phyloP scores from a whole-genome alignment of 371 early-diverging fungal genomes.

The Mucor plumbeus region DNA sequence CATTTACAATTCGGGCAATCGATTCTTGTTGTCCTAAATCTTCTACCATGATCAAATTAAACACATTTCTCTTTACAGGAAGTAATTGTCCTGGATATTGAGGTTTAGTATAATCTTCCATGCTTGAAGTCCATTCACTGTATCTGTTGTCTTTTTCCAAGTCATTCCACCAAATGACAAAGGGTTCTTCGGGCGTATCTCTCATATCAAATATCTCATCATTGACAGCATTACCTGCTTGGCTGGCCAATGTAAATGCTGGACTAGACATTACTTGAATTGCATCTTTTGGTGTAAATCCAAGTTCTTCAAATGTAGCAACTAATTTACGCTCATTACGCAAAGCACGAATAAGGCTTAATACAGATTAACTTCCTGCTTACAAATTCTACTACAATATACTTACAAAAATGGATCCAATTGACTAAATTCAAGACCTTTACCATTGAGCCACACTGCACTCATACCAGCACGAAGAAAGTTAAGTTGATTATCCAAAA shows the following conservation, averaged over 20 bases:
- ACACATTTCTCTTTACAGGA: slow-evolving; percentile 74
- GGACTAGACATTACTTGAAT: slow-evolving; percentile 67
- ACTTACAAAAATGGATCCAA: slow-evolving; percentile 74
- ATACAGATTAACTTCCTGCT: slow-evolving; percentile 11
- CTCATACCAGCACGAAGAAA: slow-evolving; percentile 38
- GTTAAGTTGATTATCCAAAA: slow-evolving; percentile 40
- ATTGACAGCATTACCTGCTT: slow-evolving; percentile 31
- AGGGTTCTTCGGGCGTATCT: slow-evolving; percentile 53
- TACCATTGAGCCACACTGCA: slow-evolving; percentile 74
- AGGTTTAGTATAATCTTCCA: slow-evolving; percentile 63
- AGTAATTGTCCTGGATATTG: slow-evolving; percentile 73
- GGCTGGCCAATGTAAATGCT: slow-evolving; percentile 27
- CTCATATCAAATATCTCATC: slow-evolving; percentile 81
- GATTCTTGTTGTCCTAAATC: slow-evolving; percentile 62
- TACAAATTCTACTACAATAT: not conserved
- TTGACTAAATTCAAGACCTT: slow-evolving; percentile 54
- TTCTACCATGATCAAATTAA: slow-evolving; percentile 69
- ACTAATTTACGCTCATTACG: slow-evolving; percentile 42
- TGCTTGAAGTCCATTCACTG: slow-evolving; percentile 63
- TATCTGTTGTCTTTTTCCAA: slow-evolving; percentile 85
- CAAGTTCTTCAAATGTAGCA: slow-evolving; percentile 51
- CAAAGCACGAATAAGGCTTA: slow-evolving; percentile 37
- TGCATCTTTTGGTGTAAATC: slow-evolving; percentile 64
- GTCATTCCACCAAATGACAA: slow-evolving; percentile 89
- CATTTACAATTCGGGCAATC: slow-evolving; percentile 57